Conservation (phyloP, 495 filamentous ascomycete species). For the Aspergillus wentii region DNA sequence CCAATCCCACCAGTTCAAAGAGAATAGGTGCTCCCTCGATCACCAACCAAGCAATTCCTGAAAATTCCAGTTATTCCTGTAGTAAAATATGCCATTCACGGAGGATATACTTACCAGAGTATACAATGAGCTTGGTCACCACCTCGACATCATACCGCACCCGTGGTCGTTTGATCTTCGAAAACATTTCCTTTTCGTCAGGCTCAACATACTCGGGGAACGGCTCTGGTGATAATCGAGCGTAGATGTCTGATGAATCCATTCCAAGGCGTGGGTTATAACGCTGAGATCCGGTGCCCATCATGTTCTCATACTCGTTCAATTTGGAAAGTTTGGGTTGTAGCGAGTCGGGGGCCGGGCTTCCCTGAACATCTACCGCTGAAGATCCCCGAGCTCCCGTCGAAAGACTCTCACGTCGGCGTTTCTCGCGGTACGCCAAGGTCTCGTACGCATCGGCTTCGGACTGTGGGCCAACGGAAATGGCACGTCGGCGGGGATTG, state of each 20-base stretch:
- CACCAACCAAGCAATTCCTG: slow-evolving; percentile 31
- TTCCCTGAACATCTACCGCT: slow-evolving; percentile 1
- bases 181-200: slow-evolving; percentile 79
- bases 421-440: slow-evolving; percentile 83
- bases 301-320: slow-evolving; percentile 64
- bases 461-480: slow-evolving; percentile 91
- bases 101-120: slow-evolving; percentile 62
- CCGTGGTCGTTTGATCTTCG: slow-evolving; percentile 75
- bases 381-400: slow-evolving; percentile 18
- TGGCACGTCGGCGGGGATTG: slow-evolving; percentile 71
- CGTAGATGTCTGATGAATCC: slow-evolving; percentile 9
- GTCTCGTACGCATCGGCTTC: slow-evolving; percentile 95
- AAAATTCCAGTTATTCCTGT: slow-evolving; percentile 17
- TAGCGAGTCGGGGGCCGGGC: slow-evolving; percentile 5
- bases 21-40: slow-evolving; percentile 25
- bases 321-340: slow-evolving; percentile 37
- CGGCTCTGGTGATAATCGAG: slow-evolving; percentile 26
- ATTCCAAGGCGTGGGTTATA: slow-evolving; percentile 21
- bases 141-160: slow-evolving; percentile 97
- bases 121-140: slow-evolving; percentile 92
- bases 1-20: slow-evolving; percentile 24
- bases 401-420: slow-evolving; percentile 67
- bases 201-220: slow-evolving; percentile 35
- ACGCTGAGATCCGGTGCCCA: slow-evolving; percentile 50
- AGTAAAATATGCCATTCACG: background rate